Evolutionary conservation across 179 eudicot genomes (phyloP), one percentile per base, ranked within the genome.

Genomic region (Sideroxylon spinosum): DNA sequence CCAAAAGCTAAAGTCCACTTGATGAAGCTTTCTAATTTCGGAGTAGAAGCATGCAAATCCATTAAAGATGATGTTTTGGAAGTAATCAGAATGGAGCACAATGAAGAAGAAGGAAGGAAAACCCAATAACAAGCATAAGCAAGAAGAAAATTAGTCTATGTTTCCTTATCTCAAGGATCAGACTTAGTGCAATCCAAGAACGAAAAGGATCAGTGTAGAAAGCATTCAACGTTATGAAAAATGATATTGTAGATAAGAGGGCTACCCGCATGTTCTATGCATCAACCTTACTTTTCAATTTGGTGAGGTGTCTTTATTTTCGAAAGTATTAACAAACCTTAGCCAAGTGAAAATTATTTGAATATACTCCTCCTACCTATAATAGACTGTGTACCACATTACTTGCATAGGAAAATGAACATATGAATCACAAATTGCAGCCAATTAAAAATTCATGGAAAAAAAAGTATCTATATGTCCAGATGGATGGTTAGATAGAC

Each of bases 1-100:
- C 44, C 78, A 16, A 82, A 70, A 46, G 84, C 78, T 32, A 82
- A 57, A 46, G 71, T 59, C 19, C 84, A 82, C 22, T 46, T 78
- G 9, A 16, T 78, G 11, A 57, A 50, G 2, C 1, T 67, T 13
- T 17, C 74, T 0, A 16, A 37, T 9, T 37, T n/a, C 20, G 25
- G 65, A 55, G n/a, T n/a, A n/a, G 65, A 60, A 19, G 6, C 11
- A 22, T 82, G 76, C 62, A n/a, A 3, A 1, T 57, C 29, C 1
- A 44, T 73, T 0, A 22, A 52, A 23, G 55, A 59, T 55, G 66
- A 77, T 7, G 56, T 77, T 5, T n/a, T 14, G 20, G n/a, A 25
- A n/a, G 6, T 5, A 32, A 10, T 71, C 0, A 59, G 64, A 25
- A 62, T 4, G 50, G 80, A 77, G 22, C 50, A 25, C 16, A 52